Base-by-base conservation (phyloP, 129 eudicot genomes). In the Pulicaria dysenterica region DNA sequence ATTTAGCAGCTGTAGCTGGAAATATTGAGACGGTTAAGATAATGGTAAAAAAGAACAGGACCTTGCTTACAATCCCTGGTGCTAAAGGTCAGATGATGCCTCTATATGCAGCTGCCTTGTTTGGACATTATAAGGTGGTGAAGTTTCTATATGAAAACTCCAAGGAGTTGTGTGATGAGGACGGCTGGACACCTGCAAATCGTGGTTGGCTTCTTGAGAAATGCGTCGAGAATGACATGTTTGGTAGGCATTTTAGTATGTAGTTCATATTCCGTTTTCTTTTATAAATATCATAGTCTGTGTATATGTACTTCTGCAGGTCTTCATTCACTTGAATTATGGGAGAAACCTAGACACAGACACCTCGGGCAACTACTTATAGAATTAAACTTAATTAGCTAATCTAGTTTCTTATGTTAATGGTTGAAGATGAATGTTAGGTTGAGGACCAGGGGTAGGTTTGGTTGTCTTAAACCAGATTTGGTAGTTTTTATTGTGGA, bases 1-100 rank as follows among this genome's bases (percentile, higher is more conserved):
- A 77, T 41, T 70, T 82, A 43, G 89, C 89, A 4, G 85, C 83
- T 4, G 78, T 72, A 16, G 65, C 85, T 10, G 82, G 82, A 19
- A 72, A 61, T 2, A 8, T 72, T 19, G 58, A 61, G 16, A 74
- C 72, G 2, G 80, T 77, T 10, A 16, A 64, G 40, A 67, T 73
- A 7, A 72, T 84, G 81, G 16, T 80, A 4, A 41, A 41, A 9
- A 24, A 38, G 64, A 73, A 84, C 49, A 44, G 1, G 12, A 34
- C 3, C 15, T 60, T 80, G 56, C 43, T 53, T 13, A 39, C 6
- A 57, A 73, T 84, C 38, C 70, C 80, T 1, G 77, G 79, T 34
- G 49, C 36, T 12, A 4, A 5, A 4, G 55, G 56, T 4, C 8
- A 4, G 24, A 57, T 77, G 79, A 73, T 69, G 5, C 89, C 85